Percentiles rank a stretch among this genome's conserved stretches.
Conservation (phyloP, 2,329 filamentous ascomycete species). For the Cadophora sp. region DNA sequence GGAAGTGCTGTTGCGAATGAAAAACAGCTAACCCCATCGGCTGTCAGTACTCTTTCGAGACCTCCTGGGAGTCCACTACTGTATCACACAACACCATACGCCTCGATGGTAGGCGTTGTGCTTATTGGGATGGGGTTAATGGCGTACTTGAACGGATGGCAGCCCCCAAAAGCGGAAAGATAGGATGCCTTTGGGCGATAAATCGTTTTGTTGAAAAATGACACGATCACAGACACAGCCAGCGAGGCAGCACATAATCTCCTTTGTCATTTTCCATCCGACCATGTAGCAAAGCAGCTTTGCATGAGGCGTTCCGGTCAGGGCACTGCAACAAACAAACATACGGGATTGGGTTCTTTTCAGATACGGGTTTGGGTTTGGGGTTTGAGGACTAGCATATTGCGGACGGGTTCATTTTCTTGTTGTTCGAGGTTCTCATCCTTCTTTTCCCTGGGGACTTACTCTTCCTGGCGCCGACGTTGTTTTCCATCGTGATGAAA, state of each 20-base stretch:
- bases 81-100: slow-evolving; percentile 72
- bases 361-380: slow-evolving; percentile 13
- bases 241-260: slow-evolving; percentile 31
- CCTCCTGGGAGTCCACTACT: slow-evolving; percentile 53
- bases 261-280: slow-evolving; percentile 37
- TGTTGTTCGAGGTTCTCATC: slow-evolving; percentile 20
- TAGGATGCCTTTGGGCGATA: slow-evolving; percentile 27
- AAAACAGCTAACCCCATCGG: slow-evolving; percentile 30
- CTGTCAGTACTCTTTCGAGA: slow-evolving; percentile 46
- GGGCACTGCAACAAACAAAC: slow-evolving; percentile 32
- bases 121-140: slow-evolving; percentile 82
- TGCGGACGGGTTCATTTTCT: slow-evolving; percentile 4
- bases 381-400: slow-evolving; percentile 34
- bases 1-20: slow-evolving; percentile 29
- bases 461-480: slow-evolving; percentile 28
- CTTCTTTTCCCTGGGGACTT: slow-evolving; percentile 20
- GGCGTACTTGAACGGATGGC: slow-evolving; percentile 87
- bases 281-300: slow-evolving; percentile 32
- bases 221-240: slow-evolving; percentile 9
- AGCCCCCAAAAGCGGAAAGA: slow-evolving; percentile 49
- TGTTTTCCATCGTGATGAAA: slow-evolving; percentile 23
- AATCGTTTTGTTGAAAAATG: slow-evolving; percentile 15
- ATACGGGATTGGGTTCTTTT: slow-evolving; percentile 28
- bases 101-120: slow-evolving; percentile 83
- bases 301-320: slow-evolving; percentile 29